phyloP scores from a whole-genome alignment of 306 rosid species.

The Senna siamea region DNA sequence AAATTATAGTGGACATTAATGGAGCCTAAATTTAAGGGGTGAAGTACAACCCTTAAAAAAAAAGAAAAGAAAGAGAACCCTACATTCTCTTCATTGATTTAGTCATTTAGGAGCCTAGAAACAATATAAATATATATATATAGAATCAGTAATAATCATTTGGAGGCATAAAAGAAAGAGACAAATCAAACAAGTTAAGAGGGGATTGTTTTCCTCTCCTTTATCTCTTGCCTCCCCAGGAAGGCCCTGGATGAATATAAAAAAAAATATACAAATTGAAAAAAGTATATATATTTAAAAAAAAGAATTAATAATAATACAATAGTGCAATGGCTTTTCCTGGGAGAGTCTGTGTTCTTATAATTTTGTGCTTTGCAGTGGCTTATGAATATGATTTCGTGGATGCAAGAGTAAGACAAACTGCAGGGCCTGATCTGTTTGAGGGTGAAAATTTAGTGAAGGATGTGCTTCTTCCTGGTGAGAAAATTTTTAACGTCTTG shows the following conservation, averaged over 20 bases:
- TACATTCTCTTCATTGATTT: no score
- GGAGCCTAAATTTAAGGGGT: background rate
- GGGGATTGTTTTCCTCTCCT: constrained; percentile 31
- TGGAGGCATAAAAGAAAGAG: constrained; percentile 36
- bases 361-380: constrained; percentile 40
- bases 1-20: background rate
- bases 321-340: constrained; percentile 52
- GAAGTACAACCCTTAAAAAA: background rate
- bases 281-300: background rate
- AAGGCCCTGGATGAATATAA: constrained; percentile 34
- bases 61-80: no score
- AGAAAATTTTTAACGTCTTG: constrained; percentile 47
- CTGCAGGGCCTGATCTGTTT: constrained; percentile 41
- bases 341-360: constrained; percentile 28
- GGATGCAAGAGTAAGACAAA: background rate
- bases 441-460: constrained; percentile 4
- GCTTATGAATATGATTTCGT: constrained; percentile 15
- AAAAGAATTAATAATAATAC: background rate
- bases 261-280: background rate
- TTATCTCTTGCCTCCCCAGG: constrained; percentile 42
- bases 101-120: no score
- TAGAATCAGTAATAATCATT: constrained; percentile 30
- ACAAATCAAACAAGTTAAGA: background rate
- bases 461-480: constrained; percentile 45
- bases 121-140: no score